A percentile compares a stretch with the other conserved stretches of the same genome.
phyloP scores from a whole-genome alignment of 2,329 filamentous ascomycete species.

The Trichoderma gracile region DNA sequence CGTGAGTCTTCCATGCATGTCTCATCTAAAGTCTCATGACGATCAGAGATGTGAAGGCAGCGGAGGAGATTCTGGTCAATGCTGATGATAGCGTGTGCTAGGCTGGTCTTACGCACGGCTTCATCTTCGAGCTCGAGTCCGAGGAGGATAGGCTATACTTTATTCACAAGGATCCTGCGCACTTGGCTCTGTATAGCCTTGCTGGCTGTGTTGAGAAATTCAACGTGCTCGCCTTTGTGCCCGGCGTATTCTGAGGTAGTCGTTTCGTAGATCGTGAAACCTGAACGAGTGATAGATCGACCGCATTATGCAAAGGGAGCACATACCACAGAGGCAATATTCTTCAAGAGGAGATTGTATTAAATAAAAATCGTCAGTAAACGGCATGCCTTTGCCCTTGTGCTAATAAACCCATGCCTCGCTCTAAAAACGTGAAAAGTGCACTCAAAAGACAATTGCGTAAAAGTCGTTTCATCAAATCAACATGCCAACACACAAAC shows the following conservation, averaged over 20 bases:
- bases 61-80: neutral
- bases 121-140: constrained; percentile 8
- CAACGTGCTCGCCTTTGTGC: neutral
- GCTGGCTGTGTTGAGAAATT: neutral
- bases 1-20: constrained; percentile 41
- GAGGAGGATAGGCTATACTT: constrained; percentile 17
- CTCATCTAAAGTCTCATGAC: neutral
- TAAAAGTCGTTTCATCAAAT: constrained; percentile 1
- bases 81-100: neutral
- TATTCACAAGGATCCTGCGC: constrained; percentile 13
- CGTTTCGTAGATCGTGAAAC: neutral
- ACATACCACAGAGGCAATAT: neutral
- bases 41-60: neutral
- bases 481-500: constrained; percentile 9
- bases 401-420: neutral
- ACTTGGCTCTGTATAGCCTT: neutral
- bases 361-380: neutral
- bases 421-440: neutral
- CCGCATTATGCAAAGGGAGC: neutral
- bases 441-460: neutral
- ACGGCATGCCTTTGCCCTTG: neutral
- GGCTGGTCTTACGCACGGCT: constrained; percentile 14
- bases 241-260: neutral
- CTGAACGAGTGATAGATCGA: neutral
- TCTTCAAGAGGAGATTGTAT: neutral